phyloP scores from a whole-genome alignment of 768 basidiomycete genomes.

The Lactifluus hygrophoroides region DNA sequence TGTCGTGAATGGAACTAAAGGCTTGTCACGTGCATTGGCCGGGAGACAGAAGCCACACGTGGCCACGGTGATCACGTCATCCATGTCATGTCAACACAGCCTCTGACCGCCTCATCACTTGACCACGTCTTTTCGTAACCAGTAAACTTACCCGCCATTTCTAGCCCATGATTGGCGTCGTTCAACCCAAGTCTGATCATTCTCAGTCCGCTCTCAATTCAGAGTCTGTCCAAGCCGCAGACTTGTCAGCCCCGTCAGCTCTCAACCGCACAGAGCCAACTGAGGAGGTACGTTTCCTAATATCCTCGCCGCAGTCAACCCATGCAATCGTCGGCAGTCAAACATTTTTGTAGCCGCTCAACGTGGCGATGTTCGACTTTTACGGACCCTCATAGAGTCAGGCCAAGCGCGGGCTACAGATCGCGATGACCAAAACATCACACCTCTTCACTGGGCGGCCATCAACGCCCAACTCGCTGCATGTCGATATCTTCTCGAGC shows the following conservation, averaged over 20 bases:
- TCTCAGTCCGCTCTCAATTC: slow-evolving; percentile 38
- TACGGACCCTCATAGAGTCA: slow-evolving; percentile 62
- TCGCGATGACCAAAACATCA: slow-evolving; percentile 85
- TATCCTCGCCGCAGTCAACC: background rate
- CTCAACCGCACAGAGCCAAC: background rate
- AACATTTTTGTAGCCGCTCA: slow-evolving; percentile 83
- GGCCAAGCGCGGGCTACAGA: slow-evolving; percentile 66
- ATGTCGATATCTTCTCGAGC: slow-evolving; percentile 80
- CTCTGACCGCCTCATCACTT: no score
- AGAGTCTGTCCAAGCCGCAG: slow-evolving; percentile 35
- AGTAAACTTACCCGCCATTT: no score
- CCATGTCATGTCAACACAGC: background rate
- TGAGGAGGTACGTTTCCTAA: slow-evolving; percentile 1
- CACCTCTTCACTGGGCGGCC: slow-evolving; percentile 95
- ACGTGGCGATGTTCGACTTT: slow-evolving; percentile 63
- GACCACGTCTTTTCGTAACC: no score
- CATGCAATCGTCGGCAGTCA: slow-evolving; percentile 29
- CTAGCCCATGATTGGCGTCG: slow-evolving; percentile 23
- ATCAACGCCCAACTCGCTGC: slow-evolving; percentile 92
- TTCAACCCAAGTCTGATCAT: slow-evolving; percentile 42
- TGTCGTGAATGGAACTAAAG: no score
- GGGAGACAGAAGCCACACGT: no score
- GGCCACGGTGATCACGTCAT: no score
- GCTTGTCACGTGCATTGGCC: background rate
- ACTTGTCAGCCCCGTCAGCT: slow-evolving; percentile 28